Percentiles rank a stretch among this genome's conserved stretches.
Conservation (phyloP, 1,284 basidiomycete genomes). For the Austroboletus novae-zelandiae region DNA sequence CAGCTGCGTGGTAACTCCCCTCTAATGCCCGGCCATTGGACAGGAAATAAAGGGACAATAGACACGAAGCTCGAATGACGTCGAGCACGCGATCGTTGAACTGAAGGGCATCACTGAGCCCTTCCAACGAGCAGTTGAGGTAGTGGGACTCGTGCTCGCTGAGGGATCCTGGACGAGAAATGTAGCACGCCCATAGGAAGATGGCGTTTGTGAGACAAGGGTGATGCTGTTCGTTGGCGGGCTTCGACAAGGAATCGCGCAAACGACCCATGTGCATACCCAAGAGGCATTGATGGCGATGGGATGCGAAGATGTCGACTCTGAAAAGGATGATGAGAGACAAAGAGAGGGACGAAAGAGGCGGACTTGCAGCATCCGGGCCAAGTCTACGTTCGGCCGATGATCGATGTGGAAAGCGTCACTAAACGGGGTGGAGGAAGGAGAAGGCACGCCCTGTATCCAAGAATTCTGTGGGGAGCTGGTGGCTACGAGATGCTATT, state of each 20-base stretch:
- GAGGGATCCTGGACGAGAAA: slow-evolving; percentile 65
- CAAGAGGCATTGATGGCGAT: slow-evolving; percentile 69
- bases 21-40: slow-evolving; percentile 70
- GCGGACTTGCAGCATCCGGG: slow-evolving; percentile 59
- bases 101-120: slow-evolving; percentile 58
- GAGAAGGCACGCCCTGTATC: slow-evolving; percentile 39
- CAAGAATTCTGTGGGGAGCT: slow-evolving; percentile 32
- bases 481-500: slow-evolving; percentile 13
- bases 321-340: slow-evolving; percentile 36
- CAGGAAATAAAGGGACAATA: slow-evolving; percentile 70
- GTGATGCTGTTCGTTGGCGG: slow-evolving; percentile 59
- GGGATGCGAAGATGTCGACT: slow-evolving; percentile 71
- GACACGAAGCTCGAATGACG: slow-evolving; percentile 68
- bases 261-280: slow-evolving; percentile 64
- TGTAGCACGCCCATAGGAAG: slow-evolving; percentile 76
- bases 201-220: slow-evolving; percentile 74
- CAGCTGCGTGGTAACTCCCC: slow-evolving; percentile 68
- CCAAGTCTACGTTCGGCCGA: slow-evolving; percentile 58
- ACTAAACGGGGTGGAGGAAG: slow-evolving; percentile 49
- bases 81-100: slow-evolving; percentile 56
- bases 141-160: slow-evolving; percentile 69
- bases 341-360: slow-evolving; percentile 3
- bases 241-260: slow-evolving; percentile 52
- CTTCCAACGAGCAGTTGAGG: slow-evolving; percentile 56
- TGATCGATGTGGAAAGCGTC: slow-evolving; percentile 50